Conservation (phyloP, 176 grass and related monocot genomes). For the Aechmea fasciata region DNA sequence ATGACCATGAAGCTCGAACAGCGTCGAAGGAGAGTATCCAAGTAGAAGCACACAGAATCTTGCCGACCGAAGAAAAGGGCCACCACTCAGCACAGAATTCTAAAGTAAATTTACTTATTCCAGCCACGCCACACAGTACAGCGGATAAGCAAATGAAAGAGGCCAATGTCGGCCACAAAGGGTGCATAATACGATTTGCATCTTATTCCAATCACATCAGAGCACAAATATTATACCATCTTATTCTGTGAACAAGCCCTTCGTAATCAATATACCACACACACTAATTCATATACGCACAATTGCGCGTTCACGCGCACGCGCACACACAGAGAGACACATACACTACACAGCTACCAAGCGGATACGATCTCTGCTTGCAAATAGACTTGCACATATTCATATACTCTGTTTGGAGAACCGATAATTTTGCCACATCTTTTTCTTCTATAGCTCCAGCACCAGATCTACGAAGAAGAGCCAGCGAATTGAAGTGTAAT, state of each 20-base stretch:
- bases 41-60: neutral
- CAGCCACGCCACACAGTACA: neutral
- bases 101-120: neutral
- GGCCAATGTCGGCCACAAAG: no score
- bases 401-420: slow-evolving; percentile 14
- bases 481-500: neutral
- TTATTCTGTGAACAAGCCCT: neutral
- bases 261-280: slow-evolving; percentile 10
- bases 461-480: slow-evolving; percentile 68
- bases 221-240: neutral
- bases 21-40: neutral
- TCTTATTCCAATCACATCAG: neutral
- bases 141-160: neutral
- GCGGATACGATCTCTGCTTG: slow-evolving; percentile 14
- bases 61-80: neutral
- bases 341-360: slow-evolving; percentile 29
- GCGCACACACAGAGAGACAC: no score
- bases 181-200: neutral
- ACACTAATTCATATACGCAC: slow-evolving; percentile 16
- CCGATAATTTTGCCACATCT: slow-evolving; percentile 18
- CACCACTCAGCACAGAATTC: neutral
- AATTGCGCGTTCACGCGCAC: no score
- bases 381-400: slow-evolving; percentile 24
- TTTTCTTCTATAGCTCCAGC: slow-evolving; percentile 66
- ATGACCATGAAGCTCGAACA: neutral